Evolutionary conservation across 345 rosid genomes (phyloP).

Genomic region (Dipteronia dyeriana): DNA sequence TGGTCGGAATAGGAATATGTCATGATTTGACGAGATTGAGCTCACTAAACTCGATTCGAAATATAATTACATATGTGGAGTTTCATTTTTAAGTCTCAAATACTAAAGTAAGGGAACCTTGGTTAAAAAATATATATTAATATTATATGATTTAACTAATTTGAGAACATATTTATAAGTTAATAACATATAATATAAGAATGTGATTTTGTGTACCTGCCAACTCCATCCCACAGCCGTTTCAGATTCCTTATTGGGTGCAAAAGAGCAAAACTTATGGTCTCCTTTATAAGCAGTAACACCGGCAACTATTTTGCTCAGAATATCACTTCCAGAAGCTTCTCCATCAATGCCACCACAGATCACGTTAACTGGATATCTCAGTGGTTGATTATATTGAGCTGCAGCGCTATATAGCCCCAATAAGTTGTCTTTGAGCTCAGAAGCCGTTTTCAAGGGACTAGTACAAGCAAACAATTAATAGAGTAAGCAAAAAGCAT

Average conservation of each 20-base stretch:
- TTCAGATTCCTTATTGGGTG: constrained; percentile 5
- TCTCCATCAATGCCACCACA: constrained; percentile 32
- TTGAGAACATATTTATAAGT: background rate
- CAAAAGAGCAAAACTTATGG: constrained; percentile 1
- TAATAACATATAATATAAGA: background rate
- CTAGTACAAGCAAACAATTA: constrained; percentile 15
- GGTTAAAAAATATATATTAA: too few relatives aligned
- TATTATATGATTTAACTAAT: background rate
- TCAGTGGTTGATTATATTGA: constrained; percentile 30
- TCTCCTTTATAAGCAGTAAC: constrained; percentile 15
- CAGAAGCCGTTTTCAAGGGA: constrained; percentile 25
- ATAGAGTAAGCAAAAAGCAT: background rate
- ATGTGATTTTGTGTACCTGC: constrained; percentile 39
- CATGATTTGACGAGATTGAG: too few relatives aligned
- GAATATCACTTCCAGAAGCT: constrained; percentile 16
- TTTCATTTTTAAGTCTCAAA: too few relatives aligned
- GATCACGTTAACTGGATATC: constrained; percentile 20
- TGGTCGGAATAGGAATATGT: too few relatives aligned
- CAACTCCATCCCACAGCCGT: constrained; percentile 32
- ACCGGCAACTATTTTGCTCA: constrained; percentile 29
- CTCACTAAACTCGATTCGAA: too few relatives aligned
- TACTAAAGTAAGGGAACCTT: too few relatives aligned
- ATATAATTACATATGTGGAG: too few relatives aligned
- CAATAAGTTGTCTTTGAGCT: constrained; percentile 22
- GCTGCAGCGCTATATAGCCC: background rate